Percentiles rank a stretch among this genome's conserved stretches.
These are phyloP conservation scores for Epichloe glyceriae DNA, from an alignment of 2,329 filamentous ascomycete species.

Conservation along the genomic window DNA sequence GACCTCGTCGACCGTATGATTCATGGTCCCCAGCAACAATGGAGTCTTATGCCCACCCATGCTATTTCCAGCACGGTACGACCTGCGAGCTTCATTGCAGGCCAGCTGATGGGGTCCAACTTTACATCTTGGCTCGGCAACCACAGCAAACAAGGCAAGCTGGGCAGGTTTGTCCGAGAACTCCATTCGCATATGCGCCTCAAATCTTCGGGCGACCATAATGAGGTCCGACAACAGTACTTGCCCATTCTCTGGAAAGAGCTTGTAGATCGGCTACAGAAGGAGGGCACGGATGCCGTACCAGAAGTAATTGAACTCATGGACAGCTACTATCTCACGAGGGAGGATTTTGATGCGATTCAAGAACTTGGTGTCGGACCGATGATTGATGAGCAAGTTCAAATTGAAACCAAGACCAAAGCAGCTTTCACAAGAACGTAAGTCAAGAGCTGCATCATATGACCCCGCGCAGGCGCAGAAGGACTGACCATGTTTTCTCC, in stretches of 20 bases:
- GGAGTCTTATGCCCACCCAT: constrained; percentile 95
- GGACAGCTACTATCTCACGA: constrained; percentile 92
- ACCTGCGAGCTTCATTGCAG: constrained; percentile 76
- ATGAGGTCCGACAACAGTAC: constrained; percentile 92
- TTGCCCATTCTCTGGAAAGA: constrained; percentile 77
- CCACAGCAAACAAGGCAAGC: constrained; percentile 72
- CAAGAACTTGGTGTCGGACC: constrained; percentile 81
- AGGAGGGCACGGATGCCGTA: constrained; percentile 71
- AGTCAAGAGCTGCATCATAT: constrained; percentile 25
- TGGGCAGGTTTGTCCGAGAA: constrained; percentile 75
- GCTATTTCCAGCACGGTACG: constrained; percentile 90
- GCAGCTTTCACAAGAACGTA: constrained; percentile 77
- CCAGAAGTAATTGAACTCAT: constrained; percentile 81
- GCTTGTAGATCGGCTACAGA: constrained; percentile 59
- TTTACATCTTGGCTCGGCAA: constrained; percentile 94
- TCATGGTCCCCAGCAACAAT: constrained; percentile 93
- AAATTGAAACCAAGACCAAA: constrained; percentile 77
- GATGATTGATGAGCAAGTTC: constrained; percentile 62
- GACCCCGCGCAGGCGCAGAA: background rate
- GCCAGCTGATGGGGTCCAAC: constrained; percentile 57
- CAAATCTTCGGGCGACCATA: constrained; percentile 75
- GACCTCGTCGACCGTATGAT: constrained; percentile 97
- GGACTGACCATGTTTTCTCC: background rate
- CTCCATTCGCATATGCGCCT: constrained; percentile 96
- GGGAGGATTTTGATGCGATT: constrained; percentile 88